These are phyloP conservation scores for Salvia sclarea DNA, from an alignment of 305 asterid species.

Conservation along the genomic window DNA sequence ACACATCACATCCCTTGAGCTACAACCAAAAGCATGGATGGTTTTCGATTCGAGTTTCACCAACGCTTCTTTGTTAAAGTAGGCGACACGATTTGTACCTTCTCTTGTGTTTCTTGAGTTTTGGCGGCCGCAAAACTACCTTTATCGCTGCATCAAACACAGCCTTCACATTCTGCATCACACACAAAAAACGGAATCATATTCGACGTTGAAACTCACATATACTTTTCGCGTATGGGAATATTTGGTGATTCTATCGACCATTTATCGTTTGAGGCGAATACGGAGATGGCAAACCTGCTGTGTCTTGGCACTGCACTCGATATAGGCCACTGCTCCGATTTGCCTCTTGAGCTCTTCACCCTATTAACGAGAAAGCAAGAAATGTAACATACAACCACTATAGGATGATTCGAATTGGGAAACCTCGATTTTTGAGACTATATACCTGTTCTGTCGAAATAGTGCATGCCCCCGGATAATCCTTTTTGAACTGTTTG, in stretches of 20 bases:
- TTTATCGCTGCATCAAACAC: slow-evolving; percentile 86
- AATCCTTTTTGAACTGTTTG: slow-evolving; percentile 76
- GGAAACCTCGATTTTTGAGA: neutral
- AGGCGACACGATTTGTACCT: slow-evolving; percentile 51
- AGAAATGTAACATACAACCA: neutral
- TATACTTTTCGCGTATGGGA: neutral
- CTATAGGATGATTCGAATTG: too few species aligned
- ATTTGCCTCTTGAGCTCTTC: slow-evolving; percentile 83
- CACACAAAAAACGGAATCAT: neutral
- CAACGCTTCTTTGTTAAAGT: slow-evolving; percentile 37
- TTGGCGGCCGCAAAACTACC: slow-evolving; percentile 76
- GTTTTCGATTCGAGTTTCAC: neutral
- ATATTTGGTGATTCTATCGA: neutral
- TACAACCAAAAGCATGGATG: slow-evolving; percentile 17
- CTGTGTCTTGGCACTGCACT: slow-evolving; percentile 86
- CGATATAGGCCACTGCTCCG: slow-evolving; percentile 79
- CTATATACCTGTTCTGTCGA: slow-evolving; percentile 68
- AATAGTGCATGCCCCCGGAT: slow-evolving; percentile 79
- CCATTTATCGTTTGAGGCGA: neutral
- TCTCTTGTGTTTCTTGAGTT: slow-evolving; percentile 58
- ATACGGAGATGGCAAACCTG: slow-evolving; percentile 42
- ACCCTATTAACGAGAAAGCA: slow-evolving; percentile 45
- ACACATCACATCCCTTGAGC: slow-evolving; percentile 22
- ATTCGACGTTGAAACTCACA: neutral
- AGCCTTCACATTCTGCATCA: slow-evolving; percentile 70